Base-by-base conservation (phyloP, 495 filamentous ascomycete species). In the Cercophora newfieldiana region DNA sequence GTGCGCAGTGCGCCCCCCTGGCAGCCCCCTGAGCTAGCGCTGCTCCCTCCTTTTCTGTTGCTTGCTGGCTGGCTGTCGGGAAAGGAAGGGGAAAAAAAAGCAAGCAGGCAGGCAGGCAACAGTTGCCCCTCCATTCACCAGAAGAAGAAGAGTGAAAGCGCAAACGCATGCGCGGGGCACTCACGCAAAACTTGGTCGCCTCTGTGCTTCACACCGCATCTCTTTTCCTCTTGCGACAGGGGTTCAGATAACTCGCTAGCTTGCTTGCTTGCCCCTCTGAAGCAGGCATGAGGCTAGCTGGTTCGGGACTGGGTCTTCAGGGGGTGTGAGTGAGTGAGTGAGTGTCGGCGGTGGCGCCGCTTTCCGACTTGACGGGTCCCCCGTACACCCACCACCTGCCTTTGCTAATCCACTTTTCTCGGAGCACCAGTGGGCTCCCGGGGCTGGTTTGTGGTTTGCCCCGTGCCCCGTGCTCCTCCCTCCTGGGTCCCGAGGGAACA, bases 401-500 rank as follows among this genome's bases (percentile, higher is more conserved):
- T n/a, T n/a, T n/a, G n/a, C n/a, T n/a, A n/a, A n/a, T n/a, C n/a
- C n/a, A n/a, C n/a, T n/a, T n/a, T n/a, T 7, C 44, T 29, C 44
- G 21, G 19, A 24, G 37, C 44, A 22, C 59, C 44, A 14, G 12
- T 8, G 18, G 22, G 21, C 54, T 28, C 54, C 26, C 54, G 21
- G 54, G 1, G 18, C 54, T 25, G 54, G 50, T 22, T 25, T 19
- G 54, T 10, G 26, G 22, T 10, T 19, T 18, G 54, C 24, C 30
- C 7, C 7, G 18, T 28, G 19, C 56, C 51, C 50, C 47, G 29
- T 24, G 60, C 60, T 21, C 8, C 49, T 48, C 29, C 22, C 37
- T 67, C 49, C 61, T 33, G 21, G 59, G 21, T 63, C 24, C 21
- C 66, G 64, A 47, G 68, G 68, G 65, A 63, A 71, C 66, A 71